Base-by-base conservation (phyloP, 1,139 yeast species). In the Yarrowia galli region DNA sequence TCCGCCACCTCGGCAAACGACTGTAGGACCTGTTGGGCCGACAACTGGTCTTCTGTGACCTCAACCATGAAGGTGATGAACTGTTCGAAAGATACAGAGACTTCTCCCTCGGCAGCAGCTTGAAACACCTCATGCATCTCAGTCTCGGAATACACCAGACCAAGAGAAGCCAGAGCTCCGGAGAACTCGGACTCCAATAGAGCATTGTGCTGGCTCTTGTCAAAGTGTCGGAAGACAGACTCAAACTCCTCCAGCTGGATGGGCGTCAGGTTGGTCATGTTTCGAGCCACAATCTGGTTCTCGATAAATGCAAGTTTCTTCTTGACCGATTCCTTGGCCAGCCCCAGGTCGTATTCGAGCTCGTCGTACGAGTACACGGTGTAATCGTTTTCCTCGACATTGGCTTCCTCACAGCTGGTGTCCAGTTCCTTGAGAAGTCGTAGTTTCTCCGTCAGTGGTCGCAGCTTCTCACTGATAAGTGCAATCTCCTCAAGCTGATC, bases 221-320 rank as follows among this genome's bases (percentile, higher is more conserved):
- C 83, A 69, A 80, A 80, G 69, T 75, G 80, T 49, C 82, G 71
- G 69, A 80, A 80, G n/a, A 78, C 80, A 7, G 80, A 75, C 69
- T 80, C 82, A 70, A 80, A 80, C 71, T 80, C 83, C 68, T 80
- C 82, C 42, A 80, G 73, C 68, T 80, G 82, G 23, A 78, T 75
- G 0, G 81, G 81, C n/a, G 82, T 78, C 54, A 80, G 70, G 67
- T 79, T 78, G 61, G 80, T 78, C 78, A 78, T 77, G 70, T 74
- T 73, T 20, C 81, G 76, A 6, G 82, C 82, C 20, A 78, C 78
- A 68, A 80, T 75, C 71, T 80, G 82, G 69, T 79, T 79, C 65
- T 80, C 82, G 48, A 80, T 75, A 68, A 79, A 79, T 28, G 80
- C 76, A 56, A 79, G 75, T 68, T 80, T 80, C 69, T 77, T 79